These are phyloP conservation scores for Dillenia suffruticosa DNA, from an alignment of 164 flowering plant species.

Conservation along the genomic window DNA sequence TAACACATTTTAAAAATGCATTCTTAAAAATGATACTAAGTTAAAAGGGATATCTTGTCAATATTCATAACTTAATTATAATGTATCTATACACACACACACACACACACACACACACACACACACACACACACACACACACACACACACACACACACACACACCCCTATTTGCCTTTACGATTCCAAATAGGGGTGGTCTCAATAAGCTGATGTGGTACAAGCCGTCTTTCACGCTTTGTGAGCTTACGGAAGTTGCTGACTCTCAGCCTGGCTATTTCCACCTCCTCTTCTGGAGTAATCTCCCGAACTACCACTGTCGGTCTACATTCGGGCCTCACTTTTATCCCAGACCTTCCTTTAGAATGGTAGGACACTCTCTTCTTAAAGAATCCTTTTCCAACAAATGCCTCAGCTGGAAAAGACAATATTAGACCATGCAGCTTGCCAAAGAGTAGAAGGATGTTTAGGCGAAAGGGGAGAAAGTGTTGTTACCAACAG, in stretches of 20 bases:
- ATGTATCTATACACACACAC: no score
- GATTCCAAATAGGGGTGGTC: constrained; percentile 83
- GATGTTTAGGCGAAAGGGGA: not conserved
- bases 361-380: constrained; percentile 64
- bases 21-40: no score
- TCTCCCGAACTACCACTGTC: constrained; percentile 88
- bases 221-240: constrained; percentile 69
- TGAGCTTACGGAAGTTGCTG: constrained; percentile 63
- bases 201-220: constrained; percentile 89
- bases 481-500: constrained; percentile 56
- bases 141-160: no score
- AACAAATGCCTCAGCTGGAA: constrained; percentile 89
- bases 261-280: constrained; percentile 77
- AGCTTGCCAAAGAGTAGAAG: not conserved
- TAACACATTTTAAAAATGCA: no score
- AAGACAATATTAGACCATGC: not conserved
- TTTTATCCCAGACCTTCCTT: constrained; percentile 62
- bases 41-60: no score
- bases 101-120: no score
- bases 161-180: constrained; percentile 64
- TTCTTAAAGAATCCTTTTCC: constrained; percentile 78
- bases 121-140: no score
- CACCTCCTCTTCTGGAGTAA: constrained; percentile 87
- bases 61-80: no score
- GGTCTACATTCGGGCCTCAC: constrained; percentile 79